Percentiles rank a stretch among this genome's conserved stretches.
phyloP scores from a whole-genome alignment of 169 alveolate genomes.

The Eimeria zaria region DNA sequence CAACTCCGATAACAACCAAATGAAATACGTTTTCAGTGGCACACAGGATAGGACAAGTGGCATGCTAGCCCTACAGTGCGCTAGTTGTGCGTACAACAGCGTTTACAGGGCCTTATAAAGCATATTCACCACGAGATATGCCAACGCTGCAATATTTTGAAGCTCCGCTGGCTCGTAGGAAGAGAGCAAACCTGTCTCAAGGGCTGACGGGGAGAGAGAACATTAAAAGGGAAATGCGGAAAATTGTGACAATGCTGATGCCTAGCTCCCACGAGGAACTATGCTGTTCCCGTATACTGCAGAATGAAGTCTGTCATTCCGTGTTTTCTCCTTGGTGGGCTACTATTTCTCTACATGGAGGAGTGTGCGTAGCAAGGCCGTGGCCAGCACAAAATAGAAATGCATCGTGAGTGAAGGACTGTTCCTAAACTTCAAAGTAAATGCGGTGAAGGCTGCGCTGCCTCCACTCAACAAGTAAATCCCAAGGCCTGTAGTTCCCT shows the following conservation, averaged over 20 bases:
- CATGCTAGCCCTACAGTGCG: neutral
- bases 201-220: neutral
- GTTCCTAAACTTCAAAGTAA: neutral
- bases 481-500: constrained; percentile 49
- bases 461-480: neutral
- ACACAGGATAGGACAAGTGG: neutral
- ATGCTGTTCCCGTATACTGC: neutral
- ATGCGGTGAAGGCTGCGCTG: neutral
- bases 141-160: neutral
- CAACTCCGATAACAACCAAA: neutral
- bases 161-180: neutral
- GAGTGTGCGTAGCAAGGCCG: neutral
- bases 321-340: neutral
- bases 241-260: neutral
- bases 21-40: neutral
- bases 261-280: neutral
- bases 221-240: neutral
- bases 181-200: neutral
- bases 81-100: neutral
- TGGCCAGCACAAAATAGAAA: neutral
- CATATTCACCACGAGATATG: too few relatives aligned
- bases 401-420: neutral
- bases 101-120: neutral
- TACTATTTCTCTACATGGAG: neutral
- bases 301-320: neutral